A percentile compares a stretch with the other conserved stretches of the same genome.
phyloP scores from a whole-genome alignment of 352 stramenopile genomes.

The Pythium dissotocum region DNA sequence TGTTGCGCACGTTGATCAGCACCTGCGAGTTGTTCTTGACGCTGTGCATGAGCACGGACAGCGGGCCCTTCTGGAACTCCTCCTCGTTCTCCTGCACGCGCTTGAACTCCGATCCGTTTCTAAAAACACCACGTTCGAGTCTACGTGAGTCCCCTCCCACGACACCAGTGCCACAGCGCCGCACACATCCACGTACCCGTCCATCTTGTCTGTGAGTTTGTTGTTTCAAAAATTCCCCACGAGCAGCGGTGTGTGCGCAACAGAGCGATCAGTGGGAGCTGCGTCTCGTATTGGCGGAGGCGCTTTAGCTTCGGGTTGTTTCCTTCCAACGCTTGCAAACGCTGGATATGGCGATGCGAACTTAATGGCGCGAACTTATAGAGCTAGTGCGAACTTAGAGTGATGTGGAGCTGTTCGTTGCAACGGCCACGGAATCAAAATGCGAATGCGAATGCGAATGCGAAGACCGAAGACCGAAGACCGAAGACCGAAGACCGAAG shows the following conservation, averaged over 20 bases:
- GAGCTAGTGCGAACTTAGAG: not conserved
- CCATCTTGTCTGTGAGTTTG: constrained; percentile 2
- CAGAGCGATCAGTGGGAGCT: not conserved
- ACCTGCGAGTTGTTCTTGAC: constrained; percentile 98
- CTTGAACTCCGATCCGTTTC: constrained; percentile 68
- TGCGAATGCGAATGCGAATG: not conserved
- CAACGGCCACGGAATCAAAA: not conserved
- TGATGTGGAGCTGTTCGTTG: not conserved
- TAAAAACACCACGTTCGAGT: constrained; percentile 3
- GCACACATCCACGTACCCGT: not conserved
- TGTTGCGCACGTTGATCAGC: constrained; percentile 99
- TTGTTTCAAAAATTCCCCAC: constrained; percentile 1
- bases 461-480: too few species aligned
- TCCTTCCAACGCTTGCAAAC: constrained; percentile 6
- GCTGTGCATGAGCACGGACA: constrained; percentile 97
- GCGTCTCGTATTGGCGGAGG: not conserved
- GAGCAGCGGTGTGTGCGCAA: not conserved
- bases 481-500: too few species aligned
- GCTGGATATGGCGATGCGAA: constrained; percentile 1
- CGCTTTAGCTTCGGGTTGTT: constrained; percentile 2
- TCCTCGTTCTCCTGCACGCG: constrained; percentile 89
- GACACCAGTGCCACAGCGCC: not conserved
- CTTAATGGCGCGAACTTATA: not conserved
- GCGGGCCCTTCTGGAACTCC: constrained; percentile 96
- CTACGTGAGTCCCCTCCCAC: not conserved